Conservation (phyloP, 805 yeast genomes). For the Cyberlindnera euphorbiae region DNA sequence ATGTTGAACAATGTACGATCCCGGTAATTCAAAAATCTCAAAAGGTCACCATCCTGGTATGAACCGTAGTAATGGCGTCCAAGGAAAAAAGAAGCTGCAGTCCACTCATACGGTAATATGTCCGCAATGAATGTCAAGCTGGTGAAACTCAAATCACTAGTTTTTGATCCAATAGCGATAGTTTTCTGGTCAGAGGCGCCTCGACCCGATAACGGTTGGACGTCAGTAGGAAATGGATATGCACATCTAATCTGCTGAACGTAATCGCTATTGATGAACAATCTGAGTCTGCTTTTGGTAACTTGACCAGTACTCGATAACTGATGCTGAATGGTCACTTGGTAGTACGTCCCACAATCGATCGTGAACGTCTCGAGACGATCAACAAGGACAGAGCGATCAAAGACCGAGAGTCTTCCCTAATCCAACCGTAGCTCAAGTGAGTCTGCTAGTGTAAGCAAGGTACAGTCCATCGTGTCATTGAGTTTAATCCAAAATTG, state of each 20-base stretch:
- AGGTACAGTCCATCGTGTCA: constrained; percentile 24
- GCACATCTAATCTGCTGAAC: constrained; percentile 20
- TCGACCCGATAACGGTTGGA: too few species aligned
- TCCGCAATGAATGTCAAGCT: constrained; percentile 37
- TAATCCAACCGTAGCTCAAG: constrained; percentile 28
- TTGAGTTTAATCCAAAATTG: constrained; percentile 29
- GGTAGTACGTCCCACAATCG: constrained; percentile 16
- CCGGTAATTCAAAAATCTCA: constrained; percentile 36
- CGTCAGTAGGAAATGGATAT: constrained; percentile 15
- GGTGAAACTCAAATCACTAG: constrained; percentile 13
- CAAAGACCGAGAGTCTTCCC: constrained; percentile 27
- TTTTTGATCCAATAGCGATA: constrained; percentile 15
- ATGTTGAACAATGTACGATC: constrained; percentile 34
- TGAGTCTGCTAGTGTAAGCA: constrained; percentile 23
- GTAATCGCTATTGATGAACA: constrained; percentile 17
- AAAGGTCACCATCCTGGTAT: constrained; percentile 34
- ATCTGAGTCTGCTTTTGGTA: constrained; percentile 15
- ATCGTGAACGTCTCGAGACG: constrained; percentile 16
- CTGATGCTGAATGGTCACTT: constrained; percentile 19
- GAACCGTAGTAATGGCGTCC: constrained; percentile 47
- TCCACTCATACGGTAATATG: constrained; percentile 45
- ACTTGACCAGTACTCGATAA: constrained; percentile 10
- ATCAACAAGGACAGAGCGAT: constrained; percentile 8
- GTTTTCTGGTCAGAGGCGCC: too few species aligned
- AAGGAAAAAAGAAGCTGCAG: constrained; percentile 39